Base-by-base conservation (phyloP, 2,329 filamentous ascomycete genomes). In the Beauveria brongniartii region DNA sequence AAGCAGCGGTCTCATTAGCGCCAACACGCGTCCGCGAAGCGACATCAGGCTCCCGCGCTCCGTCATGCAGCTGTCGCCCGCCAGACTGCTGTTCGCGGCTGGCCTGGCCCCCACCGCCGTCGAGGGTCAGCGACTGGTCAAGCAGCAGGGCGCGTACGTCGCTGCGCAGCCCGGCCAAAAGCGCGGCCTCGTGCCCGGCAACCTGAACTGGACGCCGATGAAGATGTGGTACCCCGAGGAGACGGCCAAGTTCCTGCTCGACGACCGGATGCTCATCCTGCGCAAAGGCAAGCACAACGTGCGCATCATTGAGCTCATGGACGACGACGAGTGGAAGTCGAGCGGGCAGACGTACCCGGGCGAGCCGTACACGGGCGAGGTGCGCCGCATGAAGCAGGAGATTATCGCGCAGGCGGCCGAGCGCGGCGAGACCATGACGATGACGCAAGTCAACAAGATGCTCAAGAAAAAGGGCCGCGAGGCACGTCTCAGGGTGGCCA, bases 211-310 rank as follows among this genome's bases (percentile, higher is more conserved):
- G 77, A 82, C 80, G 9, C 80, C 81, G 1, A 80, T 90, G 63
- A 83, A 84, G 69, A 73, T 80, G 24, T 85, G 84, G 80, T 81
- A 77, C 65, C 75, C 78, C 0, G 72, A 77, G 26, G 82, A 87
- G 58, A 86, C 84, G 0, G 68, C 77, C 62, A 81, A 83, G 60
- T 89, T 80, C 67, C 74, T 88, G 60, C 80, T 90, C 20, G 82
- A 86, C 63, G 82, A 71, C 61, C 77, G 80, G 64, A 65, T 87
- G 52, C 74, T 88, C 64, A 79, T 88, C 65, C 74, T 88, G 58
- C 82, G 85, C 64, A 83, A 80, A 68, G 84, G 84, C 65, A 87
- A 86, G 74, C 80, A 85, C 72, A 84, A 86, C 64, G 71, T 88
- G 51, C 81, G 83, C 51, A 78, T 87, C 64, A 76, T 88, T 56